A percentile compares a stretch with the other conserved stretches of the same genome.
Conservation (phyloP, 495 filamentous ascomycete species). For the Poronia punctata region DNA sequence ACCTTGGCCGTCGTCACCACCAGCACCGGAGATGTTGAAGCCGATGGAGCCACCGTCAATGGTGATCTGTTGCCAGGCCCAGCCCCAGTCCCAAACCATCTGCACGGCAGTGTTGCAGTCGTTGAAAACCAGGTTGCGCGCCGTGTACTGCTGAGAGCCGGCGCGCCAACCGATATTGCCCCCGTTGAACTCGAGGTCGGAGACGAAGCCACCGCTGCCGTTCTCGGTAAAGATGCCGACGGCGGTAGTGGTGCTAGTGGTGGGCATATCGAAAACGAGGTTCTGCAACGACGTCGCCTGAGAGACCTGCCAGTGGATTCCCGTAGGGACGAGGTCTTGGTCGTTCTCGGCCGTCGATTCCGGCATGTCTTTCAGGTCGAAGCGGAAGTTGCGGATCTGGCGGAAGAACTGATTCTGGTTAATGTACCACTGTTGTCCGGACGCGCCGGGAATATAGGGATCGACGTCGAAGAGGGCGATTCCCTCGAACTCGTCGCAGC, state of each 20-base stretch:
- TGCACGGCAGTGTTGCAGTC: slow-evolving; percentile 42
- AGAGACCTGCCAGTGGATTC: slow-evolving; percentile 37
- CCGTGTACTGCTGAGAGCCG: slow-evolving; percentile 51
- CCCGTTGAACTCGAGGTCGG: slow-evolving; percentile 4
- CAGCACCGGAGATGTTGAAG: slow-evolving; percentile 29
- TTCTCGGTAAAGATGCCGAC: slow-evolving; percentile 41
- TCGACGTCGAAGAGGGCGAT: slow-evolving; percentile 20
- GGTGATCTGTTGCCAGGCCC: slow-evolving; percentile 32
- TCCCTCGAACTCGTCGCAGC: slow-evolving; percentile 56
- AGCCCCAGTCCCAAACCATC: slow-evolving; percentile 54
- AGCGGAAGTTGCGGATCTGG: slow-evolving; percentile 30
- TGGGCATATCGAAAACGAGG: slow-evolving; percentile 43
- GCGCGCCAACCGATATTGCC: slow-evolving; percentile 21
- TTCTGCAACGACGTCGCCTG: slow-evolving; percentile 42
- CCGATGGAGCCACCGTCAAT: slow-evolving; percentile 13
- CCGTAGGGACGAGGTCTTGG: slow-evolving; percentile 27
- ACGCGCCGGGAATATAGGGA: slow-evolving; percentile 10
- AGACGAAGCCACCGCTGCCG: slow-evolving; percentile 28
- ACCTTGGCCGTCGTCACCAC: slow-evolving; percentile 42
- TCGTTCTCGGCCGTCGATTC: slow-evolving; percentile 2
- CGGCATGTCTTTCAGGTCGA: slow-evolving; percentile 24
- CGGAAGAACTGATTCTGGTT: slow-evolving; percentile 33
- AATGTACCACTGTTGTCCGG: slow-evolving; percentile 14
- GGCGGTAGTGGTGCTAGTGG: slow-evolving; percentile 23
- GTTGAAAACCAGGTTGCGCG: slow-evolving; percentile 42